Evolutionary conservation across 495 filamentous ascomycete species (phyloP).

Genomic region (Neurospora sp.): DNA sequence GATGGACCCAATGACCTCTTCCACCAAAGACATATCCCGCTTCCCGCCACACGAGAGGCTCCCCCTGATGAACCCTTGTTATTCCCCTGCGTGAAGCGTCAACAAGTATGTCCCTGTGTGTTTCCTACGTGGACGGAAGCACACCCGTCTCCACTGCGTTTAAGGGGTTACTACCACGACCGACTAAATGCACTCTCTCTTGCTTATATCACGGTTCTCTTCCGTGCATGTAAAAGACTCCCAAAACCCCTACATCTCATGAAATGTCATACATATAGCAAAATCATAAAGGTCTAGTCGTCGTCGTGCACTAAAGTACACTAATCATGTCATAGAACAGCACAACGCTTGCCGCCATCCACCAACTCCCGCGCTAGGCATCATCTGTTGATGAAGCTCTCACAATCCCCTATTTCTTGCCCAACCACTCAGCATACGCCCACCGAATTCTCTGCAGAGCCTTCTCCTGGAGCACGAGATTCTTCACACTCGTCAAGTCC

Average conservation of each 20-base stretch:
- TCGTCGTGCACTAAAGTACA: neutral
- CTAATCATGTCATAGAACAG: neutral
- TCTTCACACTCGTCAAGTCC: slow-evolving; percentile 71
- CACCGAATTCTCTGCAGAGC: slow-evolving; percentile 76
- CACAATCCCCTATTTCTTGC: neutral
- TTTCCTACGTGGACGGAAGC: neutral
- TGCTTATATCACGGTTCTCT: neutral
- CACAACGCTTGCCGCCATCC: neutral
- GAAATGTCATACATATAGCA: neutral
- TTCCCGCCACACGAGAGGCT: neutral
- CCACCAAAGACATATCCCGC: neutral
- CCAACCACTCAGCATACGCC: slow-evolving; percentile 72
- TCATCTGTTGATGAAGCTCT: neutral
- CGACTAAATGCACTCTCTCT: too few relatives aligned
- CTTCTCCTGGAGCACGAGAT: slow-evolving; percentile 61
- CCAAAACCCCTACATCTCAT: neutral
- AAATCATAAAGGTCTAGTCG: neutral
- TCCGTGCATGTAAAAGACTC: neutral
- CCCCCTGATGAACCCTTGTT: neutral
- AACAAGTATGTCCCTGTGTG: neutral
- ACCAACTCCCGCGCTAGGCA: neutral
- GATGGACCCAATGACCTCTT: neutral
- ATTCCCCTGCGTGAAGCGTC: neutral
- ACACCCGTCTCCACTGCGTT: neutral
- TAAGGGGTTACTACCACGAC: neutral